Evolutionary conservation across 768 basidiomycete genomes (phyloP).

Genomic region (Lentinus brumalis): DNA sequence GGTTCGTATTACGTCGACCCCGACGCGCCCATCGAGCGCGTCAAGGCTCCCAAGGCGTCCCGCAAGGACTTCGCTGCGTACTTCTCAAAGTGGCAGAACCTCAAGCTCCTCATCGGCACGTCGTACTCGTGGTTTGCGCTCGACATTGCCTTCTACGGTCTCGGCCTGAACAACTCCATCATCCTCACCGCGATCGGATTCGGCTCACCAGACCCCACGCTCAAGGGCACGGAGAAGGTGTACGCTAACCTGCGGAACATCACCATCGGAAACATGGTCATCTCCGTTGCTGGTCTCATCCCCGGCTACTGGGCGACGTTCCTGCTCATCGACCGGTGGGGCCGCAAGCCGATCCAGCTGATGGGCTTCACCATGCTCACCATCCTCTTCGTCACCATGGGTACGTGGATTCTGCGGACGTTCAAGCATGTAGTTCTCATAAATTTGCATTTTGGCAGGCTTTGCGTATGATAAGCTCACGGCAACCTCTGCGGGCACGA

Average conservation of each 20-base stretch:
- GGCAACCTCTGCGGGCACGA: constrained; percentile 40
- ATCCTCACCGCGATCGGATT: constrained; percentile 78
- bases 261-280: constrained; percentile 73
- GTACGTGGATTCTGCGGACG: constrained; percentile 2
- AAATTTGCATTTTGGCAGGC: constrained; percentile 38
- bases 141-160: constrained; percentile 89
- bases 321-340: constrained; percentile 74
- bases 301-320: constrained; percentile 75
- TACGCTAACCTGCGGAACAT: constrained; percentile 65
- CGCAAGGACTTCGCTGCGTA: constrained; percentile 55
- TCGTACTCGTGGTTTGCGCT: constrained; percentile 90
- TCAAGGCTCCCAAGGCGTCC: constrained; percentile 44
- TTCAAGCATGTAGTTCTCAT: neutral
- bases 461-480: constrained; percentile 66
- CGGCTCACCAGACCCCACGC: constrained; percentile 47
- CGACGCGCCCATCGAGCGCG: constrained; percentile 59
- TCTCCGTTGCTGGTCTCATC: constrained; percentile 77
- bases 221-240: constrained; percentile 36
- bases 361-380: constrained; percentile 39
- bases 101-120: constrained; percentile 68
- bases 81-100: constrained; percentile 79
- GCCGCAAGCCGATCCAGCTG: constrained; percentile 64
- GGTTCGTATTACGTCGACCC: constrained; percentile 51
- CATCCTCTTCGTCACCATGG: constrained; percentile 35
- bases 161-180: constrained; percentile 80